Conservation (phyloP, 2,329 filamentous ascomycete genomes). For the Coleophoma crateriformis region DNA sequence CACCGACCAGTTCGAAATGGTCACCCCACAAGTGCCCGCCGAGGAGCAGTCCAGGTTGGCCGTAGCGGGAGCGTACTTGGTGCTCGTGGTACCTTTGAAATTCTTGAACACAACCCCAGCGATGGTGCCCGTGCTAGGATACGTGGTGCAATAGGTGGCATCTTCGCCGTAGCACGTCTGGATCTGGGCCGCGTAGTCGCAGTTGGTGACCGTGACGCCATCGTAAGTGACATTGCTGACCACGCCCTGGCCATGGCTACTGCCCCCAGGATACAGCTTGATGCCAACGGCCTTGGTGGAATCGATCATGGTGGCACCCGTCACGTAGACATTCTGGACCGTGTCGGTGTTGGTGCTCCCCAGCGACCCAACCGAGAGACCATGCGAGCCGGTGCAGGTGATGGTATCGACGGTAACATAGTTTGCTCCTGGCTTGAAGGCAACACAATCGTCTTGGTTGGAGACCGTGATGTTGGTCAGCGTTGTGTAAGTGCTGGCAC, state of each 20-base stretch:
- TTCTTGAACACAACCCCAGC: constrained; percentile 30
- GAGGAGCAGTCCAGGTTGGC: constrained; percentile 33
- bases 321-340: constrained; percentile 36
- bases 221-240: constrained; percentile 37
- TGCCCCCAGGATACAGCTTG: constrained; percentile 36
- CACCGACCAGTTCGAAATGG: constrained; percentile 11
- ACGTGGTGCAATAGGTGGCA: constrained; percentile 27
- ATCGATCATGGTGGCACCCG: constrained; percentile 32
- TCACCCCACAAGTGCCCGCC: constrained; percentile 31
- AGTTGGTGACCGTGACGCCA: constrained; percentile 29
- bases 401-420: constrained; percentile 34
- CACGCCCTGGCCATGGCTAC: constrained; percentile 28
- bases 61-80: constrained; percentile 28
- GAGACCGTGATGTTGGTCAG: constrained; percentile 43
- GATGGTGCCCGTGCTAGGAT: constrained; percentile 29
- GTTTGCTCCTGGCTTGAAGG: constrained; percentile 48
- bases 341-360: constrained; percentile 27
- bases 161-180: constrained; percentile 36
- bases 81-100: constrained; percentile 32
- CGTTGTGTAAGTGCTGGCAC: constrained; percentile 36
- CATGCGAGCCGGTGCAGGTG: constrained; percentile 39
- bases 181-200: constrained; percentile 39
- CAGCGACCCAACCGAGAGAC: constrained; percentile 40
- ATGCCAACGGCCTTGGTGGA: constrained; percentile 40
- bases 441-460: constrained; percentile 55